phyloP scores from a whole-genome alignment of 2,329 filamentous ascomycete species.

The Macrophomina pseudophaseolina region DNA sequence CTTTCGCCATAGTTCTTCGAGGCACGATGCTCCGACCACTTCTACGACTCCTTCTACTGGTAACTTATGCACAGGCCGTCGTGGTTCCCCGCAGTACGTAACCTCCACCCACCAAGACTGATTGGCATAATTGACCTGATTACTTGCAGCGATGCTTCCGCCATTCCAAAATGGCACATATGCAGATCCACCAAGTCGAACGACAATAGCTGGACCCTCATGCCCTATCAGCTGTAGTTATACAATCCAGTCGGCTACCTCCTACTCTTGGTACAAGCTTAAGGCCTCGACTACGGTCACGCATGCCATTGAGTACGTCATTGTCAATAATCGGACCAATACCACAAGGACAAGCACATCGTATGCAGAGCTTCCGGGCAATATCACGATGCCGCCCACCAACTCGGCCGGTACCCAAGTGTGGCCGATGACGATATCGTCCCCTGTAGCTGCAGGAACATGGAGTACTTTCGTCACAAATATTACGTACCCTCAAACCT shows the following conservation, averaged over 20 bases:
- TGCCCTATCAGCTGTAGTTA: neutral
- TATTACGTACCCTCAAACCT: neutral
- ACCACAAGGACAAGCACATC: slow-evolving; percentile 6
- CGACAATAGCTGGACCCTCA: neutral
- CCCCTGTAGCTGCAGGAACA: neutral
- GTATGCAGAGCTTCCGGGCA: neutral
- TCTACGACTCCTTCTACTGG: neutral
- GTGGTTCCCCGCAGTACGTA: slow-evolving; percentile 1
- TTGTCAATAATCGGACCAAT: slow-evolving; percentile 19
- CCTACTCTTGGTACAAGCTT: neutral
- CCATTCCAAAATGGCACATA: neutral
- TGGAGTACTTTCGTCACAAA: slow-evolving; percentile 15
- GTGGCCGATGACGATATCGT: neutral
- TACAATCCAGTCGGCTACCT: neutral
- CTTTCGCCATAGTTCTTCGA: neutral
- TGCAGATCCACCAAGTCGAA: neutral
- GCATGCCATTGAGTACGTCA: neutral
- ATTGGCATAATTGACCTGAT: neutral
- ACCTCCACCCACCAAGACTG: too few species aligned
- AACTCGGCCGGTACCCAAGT: neutral
- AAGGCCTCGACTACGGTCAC: neutral
- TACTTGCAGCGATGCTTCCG: neutral
- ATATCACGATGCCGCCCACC: neutral
- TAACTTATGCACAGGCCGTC: neutral
- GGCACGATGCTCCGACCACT: neutral